Conservation (phyloP, 129 eudicot genomes). For the Glebionis coronaria region DNA sequence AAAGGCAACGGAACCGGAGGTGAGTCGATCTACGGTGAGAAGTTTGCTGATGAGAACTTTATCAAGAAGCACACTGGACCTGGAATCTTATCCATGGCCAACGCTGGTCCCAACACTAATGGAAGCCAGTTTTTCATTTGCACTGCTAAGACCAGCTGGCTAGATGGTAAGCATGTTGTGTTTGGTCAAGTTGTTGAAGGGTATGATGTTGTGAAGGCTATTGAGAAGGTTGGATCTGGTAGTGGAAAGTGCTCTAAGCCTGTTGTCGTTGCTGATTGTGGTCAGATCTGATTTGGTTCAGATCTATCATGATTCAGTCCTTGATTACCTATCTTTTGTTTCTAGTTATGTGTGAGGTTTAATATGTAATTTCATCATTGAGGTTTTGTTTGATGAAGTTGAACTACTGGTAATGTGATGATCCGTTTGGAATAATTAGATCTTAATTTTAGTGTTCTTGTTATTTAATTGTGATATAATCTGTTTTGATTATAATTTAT, state of each 20-base stretch:
- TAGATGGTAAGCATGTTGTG: conserved; percentile 64
- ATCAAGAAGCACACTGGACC: conserved; percentile 59
- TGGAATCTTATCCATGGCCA: conserved; percentile 65
- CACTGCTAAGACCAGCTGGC: conserved; percentile 52
- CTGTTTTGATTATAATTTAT: too few species aligned
- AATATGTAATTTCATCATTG: conserved; percentile 21
- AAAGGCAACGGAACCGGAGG: conserved; percentile 69
- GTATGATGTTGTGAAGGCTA: conserved; percentile 43
- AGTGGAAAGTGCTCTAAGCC: conserved; percentile 34
- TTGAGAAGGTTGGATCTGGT: conserved; percentile 54
- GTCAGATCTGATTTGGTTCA: conserved; percentile 30
- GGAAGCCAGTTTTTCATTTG: conserved; percentile 64
- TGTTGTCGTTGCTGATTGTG: conserved; percentile 26
- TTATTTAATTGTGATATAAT: not conserved
- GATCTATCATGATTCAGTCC: not conserved
- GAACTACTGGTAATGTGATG: conserved; percentile 2
- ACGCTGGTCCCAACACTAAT: conserved; percentile 56
- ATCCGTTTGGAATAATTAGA: conserved; percentile 23
- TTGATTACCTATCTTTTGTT: not conserved
- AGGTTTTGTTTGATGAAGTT: conserved; percentile 23
- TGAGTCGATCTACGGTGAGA: conserved; percentile 55
- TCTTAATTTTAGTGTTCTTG: not conserved
- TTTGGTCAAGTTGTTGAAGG: conserved; percentile 60
- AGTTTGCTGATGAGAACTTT: conserved; percentile 62
- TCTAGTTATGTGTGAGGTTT: conserved; percentile 20